Conservation (phyloP, 73 alveolate species). For the Tetrahymena elliotti region DNA sequence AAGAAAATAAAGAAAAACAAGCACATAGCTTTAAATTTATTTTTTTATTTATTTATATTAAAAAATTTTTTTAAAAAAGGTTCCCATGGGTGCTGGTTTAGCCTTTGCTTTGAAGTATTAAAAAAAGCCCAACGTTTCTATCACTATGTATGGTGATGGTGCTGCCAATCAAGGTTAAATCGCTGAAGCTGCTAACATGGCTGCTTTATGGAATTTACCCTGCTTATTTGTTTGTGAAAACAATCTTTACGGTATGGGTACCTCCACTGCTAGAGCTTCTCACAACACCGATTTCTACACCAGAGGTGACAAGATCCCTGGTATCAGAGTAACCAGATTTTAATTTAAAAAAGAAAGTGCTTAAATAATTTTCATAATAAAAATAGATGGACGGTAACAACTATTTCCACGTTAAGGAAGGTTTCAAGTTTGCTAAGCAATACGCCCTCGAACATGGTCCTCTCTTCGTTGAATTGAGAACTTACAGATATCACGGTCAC, state of each 20-base stretch:
- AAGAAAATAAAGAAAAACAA: too few species aligned
- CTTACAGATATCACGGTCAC: constrained; percentile 86
- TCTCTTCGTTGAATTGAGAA: constrained; percentile 56
- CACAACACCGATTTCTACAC: constrained; percentile 69
- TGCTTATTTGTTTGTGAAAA: constrained; percentile 68
- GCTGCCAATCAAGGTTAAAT: constrained; percentile 85
- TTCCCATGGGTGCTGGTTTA: constrained; percentile 82
- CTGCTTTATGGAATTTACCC: constrained; percentile 81
- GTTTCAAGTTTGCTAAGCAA: constrained; percentile 63
- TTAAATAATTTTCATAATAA: background rate
- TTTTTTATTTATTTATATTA: background rate
- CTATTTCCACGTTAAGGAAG: constrained; percentile 65
- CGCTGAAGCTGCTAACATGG: constrained; percentile 84
- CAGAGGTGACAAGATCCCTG: constrained; percentile 82
- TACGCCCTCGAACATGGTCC: constrained; percentile 72
- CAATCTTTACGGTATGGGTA: constrained; percentile 78
- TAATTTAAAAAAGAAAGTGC: background rate
- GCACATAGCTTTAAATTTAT: background rate
- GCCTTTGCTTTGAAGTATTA: constrained; percentile 73
- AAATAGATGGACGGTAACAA: constrained; percentile 54
- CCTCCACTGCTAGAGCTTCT: constrained; percentile 66
- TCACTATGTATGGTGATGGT: constrained; percentile 87
- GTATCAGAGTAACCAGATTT: constrained; percentile 43
- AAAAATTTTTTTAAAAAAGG: background rate
- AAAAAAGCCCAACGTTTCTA: constrained; percentile 49